Base-by-base conservation (phyloP, 2,329 filamentous ascomycete genomes). In the Fusarium sp. region DNA sequence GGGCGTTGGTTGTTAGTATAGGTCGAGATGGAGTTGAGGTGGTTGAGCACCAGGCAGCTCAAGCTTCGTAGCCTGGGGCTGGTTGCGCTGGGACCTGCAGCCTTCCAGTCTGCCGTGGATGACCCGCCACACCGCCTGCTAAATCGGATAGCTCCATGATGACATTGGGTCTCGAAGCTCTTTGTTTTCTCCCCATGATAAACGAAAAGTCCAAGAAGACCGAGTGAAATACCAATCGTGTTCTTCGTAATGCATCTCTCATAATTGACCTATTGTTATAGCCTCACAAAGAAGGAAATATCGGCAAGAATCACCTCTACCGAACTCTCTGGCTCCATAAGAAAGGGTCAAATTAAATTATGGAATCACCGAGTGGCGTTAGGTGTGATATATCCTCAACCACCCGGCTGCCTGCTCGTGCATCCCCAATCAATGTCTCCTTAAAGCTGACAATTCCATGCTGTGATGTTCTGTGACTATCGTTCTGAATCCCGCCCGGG, bases 1-100 rank as follows among this genome's bases (percentile, higher is more conserved):
- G 72, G 58, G 61, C 50, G 67, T 60, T 71, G 63, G n/a, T 61
- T 57, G 69, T 58, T 56, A 64, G 44, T 71, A 67, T 62, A 71
- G 72, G 60, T 69, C 57, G 66, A 64, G 68, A 70, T 74, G 71
- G 68, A 67, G 65, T 69, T 70, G 75, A 75, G 64, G 68, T 71
- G 64, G 68, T 67, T 64, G 53, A 63, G 67, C 73, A 76, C 79
- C 78, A 81, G 80, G 80, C 80, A 81, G 78, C 80, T 81, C 78
- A 77, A 81, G 80, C 80, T 81, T 81, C 80, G 80, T 81, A 78
- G 80, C 78, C 80, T 75, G 74, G 65, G 79, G 77, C 80, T 75
- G 73, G 67, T 67, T 71, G 67, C 68, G 70, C 67, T 66, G 54
- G 62, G 40, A 58, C 54, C 64, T 67, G 42, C 30, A 65, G 60